Evolutionary conservation across 306 rosid species (phyloP), one percentile per base, ranked within the genome.

Genomic region (Vachellia collinsii): DNA sequence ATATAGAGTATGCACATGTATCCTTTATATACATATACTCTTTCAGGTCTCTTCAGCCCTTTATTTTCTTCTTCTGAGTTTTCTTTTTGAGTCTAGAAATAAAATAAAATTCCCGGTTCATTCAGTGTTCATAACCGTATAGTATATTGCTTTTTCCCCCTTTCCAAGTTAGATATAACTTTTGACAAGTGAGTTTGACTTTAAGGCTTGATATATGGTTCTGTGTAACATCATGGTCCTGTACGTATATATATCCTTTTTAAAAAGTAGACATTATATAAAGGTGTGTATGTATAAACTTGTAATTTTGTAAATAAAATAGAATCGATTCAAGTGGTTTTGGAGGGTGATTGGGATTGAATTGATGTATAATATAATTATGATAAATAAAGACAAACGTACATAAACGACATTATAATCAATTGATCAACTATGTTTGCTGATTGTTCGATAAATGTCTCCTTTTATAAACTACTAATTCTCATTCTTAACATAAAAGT

Each of bases 1-100:
- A 53, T 53, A 23, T 59, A 85, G 81, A 19, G 25, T 54, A 53
- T 69, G 83, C 92, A 83, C 85, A 82, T 80, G 83, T 76, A 25
- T 19, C 63, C 80, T 75, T 80, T 82, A 74, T 46, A 14, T 69
- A 1, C 11, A 29, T 46, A 0, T 7, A 34, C 83, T 39, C 22
- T 76, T 36, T 65, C 69, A 25, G 62, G 79, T 83, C 72, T 46
- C 83, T 44, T 58, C 67, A 53, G 41, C 77, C 72, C 66, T 64
- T 79, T 50, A 76, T 76, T 37, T 71, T 50, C 41, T 51, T 62
- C 76, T 81, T n/a, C n/a, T 4, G 58, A 70, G 50, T 71, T 75
- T 9, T 42, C 44, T 59, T 58, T 13, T 39, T 58, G 70, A 58
- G 58, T 43, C 70, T 23, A 2, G 7, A 42, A 59, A 59, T 13